Percentiles rank a stretch among this genome's conserved stretches.
Conservation (phyloP, 2,329 filamentous ascomycete species). For the Colletotrichum brevisporum region DNA sequence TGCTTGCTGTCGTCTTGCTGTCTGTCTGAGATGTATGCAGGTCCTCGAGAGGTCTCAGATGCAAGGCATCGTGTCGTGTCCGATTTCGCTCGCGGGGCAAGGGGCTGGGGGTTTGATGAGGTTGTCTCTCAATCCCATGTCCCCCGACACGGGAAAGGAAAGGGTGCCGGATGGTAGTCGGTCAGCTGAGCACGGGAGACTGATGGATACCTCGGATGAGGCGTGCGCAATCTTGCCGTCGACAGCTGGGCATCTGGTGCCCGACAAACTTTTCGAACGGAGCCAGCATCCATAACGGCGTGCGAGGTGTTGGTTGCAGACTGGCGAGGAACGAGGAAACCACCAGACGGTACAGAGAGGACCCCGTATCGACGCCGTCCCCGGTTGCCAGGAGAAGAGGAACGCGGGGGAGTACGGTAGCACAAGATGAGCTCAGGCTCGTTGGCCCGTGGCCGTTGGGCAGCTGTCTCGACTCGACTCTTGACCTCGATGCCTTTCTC, state of each 20-base stretch:
- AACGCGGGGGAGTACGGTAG: no score
- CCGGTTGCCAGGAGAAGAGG: no score
- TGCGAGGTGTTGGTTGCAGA: no score
- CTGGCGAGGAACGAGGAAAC: no score
- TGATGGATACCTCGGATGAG: constrained; percentile 5
- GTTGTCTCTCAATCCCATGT: constrained; percentile 17
- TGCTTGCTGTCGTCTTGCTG: constrained; percentile 1
- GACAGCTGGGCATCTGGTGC: background rate
- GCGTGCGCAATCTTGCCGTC: constrained; percentile 18
- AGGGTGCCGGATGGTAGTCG: background rate
- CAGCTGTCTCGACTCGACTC: no score
- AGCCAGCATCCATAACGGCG: background rate
- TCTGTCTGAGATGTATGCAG: constrained; percentile 30
- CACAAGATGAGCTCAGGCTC: no score
- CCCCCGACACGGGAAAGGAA: constrained; percentile 10
- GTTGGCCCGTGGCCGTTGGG: no score
- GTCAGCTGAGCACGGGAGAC: background rate
- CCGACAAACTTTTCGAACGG: background rate
- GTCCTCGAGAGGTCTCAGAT: constrained; percentile 28
- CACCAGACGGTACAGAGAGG: no score
- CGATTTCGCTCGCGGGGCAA: constrained; percentile 17
- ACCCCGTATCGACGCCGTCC: no score
- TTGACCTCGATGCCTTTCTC: no score
- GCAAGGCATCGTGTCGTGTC: constrained; percentile 18
- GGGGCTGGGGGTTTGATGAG: constrained; percentile 12